Percentiles rank a stretch among this genome's conserved stretches.
Evolutionary conservation across 2,329 filamentous ascomycete genomes (phyloP).

Genomic region (Aureobasidium subglaciale): DNA sequence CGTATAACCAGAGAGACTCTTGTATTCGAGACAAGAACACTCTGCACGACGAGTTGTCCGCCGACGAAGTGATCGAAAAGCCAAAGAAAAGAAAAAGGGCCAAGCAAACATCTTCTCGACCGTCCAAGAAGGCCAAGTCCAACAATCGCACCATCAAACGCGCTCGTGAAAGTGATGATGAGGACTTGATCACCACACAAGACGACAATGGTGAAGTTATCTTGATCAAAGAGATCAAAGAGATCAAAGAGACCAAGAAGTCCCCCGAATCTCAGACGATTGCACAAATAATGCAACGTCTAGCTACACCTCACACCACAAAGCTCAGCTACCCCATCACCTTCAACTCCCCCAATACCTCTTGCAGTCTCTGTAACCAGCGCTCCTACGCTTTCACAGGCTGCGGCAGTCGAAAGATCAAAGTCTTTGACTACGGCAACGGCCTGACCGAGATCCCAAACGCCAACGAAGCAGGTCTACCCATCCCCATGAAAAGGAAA

Average conservation of each 20-base stretch:
- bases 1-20: too few species aligned
- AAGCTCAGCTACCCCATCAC: slow-evolving; percentile 34
- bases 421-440: slow-evolving; percentile 31
- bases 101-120: too few species aligned
- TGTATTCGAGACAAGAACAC: too few species aligned
- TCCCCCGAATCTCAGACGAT: background rate
- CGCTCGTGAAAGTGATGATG: too few species aligned
- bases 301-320: slow-evolving; percentile 25
- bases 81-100: too few species aligned
- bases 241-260: background rate
- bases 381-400: slow-evolving; percentile 87
- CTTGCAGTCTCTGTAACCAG: slow-evolving; percentile 47
- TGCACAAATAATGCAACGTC: background rate
- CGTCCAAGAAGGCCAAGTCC: too few species aligned
- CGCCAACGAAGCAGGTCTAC: background rate
- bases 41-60: too few species aligned
- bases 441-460: background rate
- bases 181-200: background rate
- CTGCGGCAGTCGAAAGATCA: slow-evolving; percentile 75
- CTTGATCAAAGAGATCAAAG: too few species aligned
- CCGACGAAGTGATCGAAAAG: too few species aligned
- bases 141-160: too few species aligned
- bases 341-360: slow-evolving; percentile 29
- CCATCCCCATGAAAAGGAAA: background rate
- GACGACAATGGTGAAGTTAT: too few species aligned